Conservation (phyloP, 208 protist species). For the Acanthamoeba rhysodes region DNA sequence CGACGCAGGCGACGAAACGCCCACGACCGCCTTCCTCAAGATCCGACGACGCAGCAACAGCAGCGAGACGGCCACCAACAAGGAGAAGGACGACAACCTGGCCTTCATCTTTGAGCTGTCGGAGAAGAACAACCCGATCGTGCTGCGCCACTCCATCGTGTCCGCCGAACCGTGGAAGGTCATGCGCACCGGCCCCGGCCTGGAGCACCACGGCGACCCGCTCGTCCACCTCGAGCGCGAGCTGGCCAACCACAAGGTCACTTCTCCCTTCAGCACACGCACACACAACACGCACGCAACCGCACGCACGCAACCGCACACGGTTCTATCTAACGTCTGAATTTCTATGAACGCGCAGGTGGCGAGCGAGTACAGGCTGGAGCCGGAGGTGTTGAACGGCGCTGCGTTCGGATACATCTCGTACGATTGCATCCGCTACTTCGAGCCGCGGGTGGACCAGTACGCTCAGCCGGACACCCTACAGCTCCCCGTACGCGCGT, state of each 20-base stretch:
- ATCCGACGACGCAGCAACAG: not conserved
- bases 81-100: not conserved
- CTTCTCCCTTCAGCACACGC: not conserved
- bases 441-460: conserved; percentile 51
- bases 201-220: conserved; percentile 6
- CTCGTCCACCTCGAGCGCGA: conserved; percentile 32
- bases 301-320: not conserved
- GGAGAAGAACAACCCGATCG: conserved; percentile 48
- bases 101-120: conserved; percentile 64
- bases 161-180: conserved; percentile 68
- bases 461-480: conserved; percentile 21
- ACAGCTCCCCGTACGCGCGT: conserved; percentile 3
- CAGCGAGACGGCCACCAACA: not conserved
- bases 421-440: conserved; percentile 84
- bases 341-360: not conserved
- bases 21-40: conserved; percentile 54
- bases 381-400: conserved; percentile 74
- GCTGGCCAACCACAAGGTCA: conserved; percentile 52
- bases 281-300: not conserved
- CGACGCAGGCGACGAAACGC: conserved; percentile 40
- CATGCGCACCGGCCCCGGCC: conserved; percentile 18
- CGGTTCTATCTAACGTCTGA: too few species aligned
- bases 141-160: conserved; percentile 51
- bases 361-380: conserved; percentile 26
- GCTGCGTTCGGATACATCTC: conserved; percentile 80